A percentile compares a stretch with the other conserved stretches of the same genome.
These are phyloP conservation scores for Stenocarpella maydis DNA, from an alignment of 2,329 filamentous ascomycete genomes.

Conservation along the genomic window DNA sequence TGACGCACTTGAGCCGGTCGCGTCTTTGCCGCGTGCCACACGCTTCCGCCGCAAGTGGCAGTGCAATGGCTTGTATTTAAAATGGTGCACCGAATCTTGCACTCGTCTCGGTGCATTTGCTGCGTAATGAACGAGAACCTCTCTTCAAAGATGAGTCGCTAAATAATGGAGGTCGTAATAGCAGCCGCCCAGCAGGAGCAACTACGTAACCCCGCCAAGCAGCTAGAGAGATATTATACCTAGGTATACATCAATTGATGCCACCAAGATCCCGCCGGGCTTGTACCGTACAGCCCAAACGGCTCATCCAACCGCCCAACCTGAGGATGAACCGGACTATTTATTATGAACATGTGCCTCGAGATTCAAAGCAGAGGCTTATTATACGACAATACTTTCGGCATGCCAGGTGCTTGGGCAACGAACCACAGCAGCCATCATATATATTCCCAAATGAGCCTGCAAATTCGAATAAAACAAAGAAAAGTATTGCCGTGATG, in stretches of 20 bases:
- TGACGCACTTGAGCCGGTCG: slow-evolving; percentile 27
- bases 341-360: background rate
- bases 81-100: background rate
- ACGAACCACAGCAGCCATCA: background rate
- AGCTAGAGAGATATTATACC: background rate
- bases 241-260: too few species aligned
- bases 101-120: too few species aligned
- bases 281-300: background rate
- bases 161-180: background rate
- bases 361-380: background rate
- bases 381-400: background rate
- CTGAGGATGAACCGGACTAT: too few species aligned
- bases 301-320: background rate
- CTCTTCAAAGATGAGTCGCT: too few species aligned
- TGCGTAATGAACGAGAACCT: too few species aligned
- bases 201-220: background rate
- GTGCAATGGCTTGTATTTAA: background rate
- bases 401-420: too few species aligned
- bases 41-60: background rate
- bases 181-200: too few species aligned
- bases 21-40: slow-evolving; percentile 21
- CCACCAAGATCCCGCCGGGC: background rate
- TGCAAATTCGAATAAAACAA: background rate
- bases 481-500: too few species aligned
- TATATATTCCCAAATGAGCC: background rate